Evolutionary conservation across 306 rosid genomes (phyloP).

Genomic region (Vigna radiata): DNA sequence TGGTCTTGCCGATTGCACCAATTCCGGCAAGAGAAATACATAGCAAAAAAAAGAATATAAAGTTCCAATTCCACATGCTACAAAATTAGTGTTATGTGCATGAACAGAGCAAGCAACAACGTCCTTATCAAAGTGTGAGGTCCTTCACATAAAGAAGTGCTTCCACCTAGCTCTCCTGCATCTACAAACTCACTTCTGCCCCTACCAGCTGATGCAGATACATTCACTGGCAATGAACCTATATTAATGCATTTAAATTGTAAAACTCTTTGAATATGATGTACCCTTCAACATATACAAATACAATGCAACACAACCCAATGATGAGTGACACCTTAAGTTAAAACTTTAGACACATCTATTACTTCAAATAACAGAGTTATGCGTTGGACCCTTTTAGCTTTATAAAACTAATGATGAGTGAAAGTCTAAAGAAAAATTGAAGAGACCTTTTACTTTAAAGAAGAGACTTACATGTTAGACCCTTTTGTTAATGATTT

Average conservation of each 20-base stretch:
- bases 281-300: neutral
- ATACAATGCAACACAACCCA: neutral
- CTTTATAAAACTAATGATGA: neutral
- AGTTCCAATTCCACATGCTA: slow-evolving; percentile 42
- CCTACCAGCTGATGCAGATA: slow-evolving; percentile 64
- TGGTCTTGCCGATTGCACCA: slow-evolving; percentile 44
- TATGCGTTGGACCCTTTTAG: neutral
- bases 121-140: slow-evolving; percentile 43
- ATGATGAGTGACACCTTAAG: neutral
- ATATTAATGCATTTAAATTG: slow-evolving; percentile 4
- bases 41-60: slow-evolving; percentile 16
- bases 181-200: slow-evolving; percentile 73
- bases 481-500: no score
- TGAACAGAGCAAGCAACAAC: slow-evolving; percentile 49
- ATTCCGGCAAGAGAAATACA: slow-evolving; percentile 51
- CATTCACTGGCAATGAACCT: slow-evolving; percentile 88
- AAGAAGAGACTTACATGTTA: no score
- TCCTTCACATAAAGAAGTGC: slow-evolving; percentile 47
- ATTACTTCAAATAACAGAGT: neutral
- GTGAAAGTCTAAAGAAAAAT: no score
- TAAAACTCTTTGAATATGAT: slow-evolving; percentile 8
- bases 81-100: slow-evolving; percentile 45
- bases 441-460: no score
- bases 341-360: neutral
- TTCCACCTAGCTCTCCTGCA: slow-evolving; percentile 59